phyloP scores from a whole-genome alignment of 179 eudicot species.

The Drosera spatulata region DNA sequence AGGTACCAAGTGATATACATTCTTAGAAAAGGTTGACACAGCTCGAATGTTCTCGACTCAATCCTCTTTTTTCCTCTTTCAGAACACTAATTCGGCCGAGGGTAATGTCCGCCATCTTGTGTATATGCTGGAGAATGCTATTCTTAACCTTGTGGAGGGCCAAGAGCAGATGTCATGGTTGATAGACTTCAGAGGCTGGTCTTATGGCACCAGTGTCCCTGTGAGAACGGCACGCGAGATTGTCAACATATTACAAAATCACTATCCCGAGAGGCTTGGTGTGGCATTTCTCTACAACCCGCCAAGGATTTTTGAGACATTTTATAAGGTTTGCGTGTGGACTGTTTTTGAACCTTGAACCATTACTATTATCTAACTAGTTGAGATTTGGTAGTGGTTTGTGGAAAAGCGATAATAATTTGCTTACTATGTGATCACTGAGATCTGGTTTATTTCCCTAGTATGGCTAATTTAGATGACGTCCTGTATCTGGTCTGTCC shows the following conservation, averaged over 20 bases:
- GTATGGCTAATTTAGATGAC: no score
- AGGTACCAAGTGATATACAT: constrained; percentile 23
- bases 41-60: background rate
- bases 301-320: constrained; percentile 69
- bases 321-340: constrained; percentile 34
- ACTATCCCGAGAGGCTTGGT: constrained; percentile 82
- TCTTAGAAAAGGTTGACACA: background rate
- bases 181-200: constrained; percentile 68
- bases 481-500: no score
- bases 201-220: constrained; percentile 35
- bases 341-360: no score
- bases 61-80: background rate
- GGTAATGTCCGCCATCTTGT: constrained; percentile 61
- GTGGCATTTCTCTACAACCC: constrained; percentile 67
- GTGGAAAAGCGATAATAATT: no score
- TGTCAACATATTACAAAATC: constrained; percentile 8
- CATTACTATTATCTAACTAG: background rate
- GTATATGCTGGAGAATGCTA: constrained; percentile 70
- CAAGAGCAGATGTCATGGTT: constrained; percentile 91
- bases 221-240: constrained; percentile 57
- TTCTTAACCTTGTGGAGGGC: constrained; percentile 38
- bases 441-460: no score
- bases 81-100: constrained; percentile 46
- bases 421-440: no score
- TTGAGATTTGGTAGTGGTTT: no score